Evolutionary conservation across 805 yeast species (phyloP), one percentile per base, ranked within the genome.

Genomic region (Kregervanrija fluxuum): DNA sequence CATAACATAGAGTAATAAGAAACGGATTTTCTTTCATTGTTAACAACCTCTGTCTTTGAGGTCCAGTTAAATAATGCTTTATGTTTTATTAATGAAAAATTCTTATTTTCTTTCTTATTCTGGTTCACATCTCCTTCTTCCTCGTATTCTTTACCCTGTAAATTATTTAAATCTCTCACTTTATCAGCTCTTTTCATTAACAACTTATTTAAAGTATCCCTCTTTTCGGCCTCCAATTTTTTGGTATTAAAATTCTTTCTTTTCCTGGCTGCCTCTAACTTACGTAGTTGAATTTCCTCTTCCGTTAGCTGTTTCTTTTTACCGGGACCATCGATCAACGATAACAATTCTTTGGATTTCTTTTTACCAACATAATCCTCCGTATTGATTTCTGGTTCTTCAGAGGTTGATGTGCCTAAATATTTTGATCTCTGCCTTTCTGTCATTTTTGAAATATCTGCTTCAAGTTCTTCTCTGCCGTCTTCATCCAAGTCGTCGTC

Each of bases 211-310:
- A 91, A 72, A 0, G 97, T 90, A 51, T 91, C 97, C 57, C 82
- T 77, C 60, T 93, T 93, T 63, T 93, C 98, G 61, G 87, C 96
- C 57, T 90, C 97, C 35, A 87, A 66, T 51, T 83, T 79, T 65
- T 83, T 82, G 55, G 82, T 89, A 53, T 82, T 80, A 55, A 88
- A 74, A 59, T 91, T 90, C 61, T 85, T 85, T 52, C 99, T 73
- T 62, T 89, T 79, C 55, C 98, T 75, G 0, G 96, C 91, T 55
- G 79, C 81, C 60, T 91, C 99, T 1, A 95, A 86, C 50, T 89
- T 80, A 38, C 89, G 75, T 47, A 87, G 63, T 39, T 85, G 86
- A 35, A 80, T 74, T 64, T 90, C 95, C 61, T 91, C 96, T 46
- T 82, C 96, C 0, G 95, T 81, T 43, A 85, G 73, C 33, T 73